Evolutionary conservation across 805 yeast genomes (phyloP).

Genomic region (Saccharomycopsis capsularis): DNA sequence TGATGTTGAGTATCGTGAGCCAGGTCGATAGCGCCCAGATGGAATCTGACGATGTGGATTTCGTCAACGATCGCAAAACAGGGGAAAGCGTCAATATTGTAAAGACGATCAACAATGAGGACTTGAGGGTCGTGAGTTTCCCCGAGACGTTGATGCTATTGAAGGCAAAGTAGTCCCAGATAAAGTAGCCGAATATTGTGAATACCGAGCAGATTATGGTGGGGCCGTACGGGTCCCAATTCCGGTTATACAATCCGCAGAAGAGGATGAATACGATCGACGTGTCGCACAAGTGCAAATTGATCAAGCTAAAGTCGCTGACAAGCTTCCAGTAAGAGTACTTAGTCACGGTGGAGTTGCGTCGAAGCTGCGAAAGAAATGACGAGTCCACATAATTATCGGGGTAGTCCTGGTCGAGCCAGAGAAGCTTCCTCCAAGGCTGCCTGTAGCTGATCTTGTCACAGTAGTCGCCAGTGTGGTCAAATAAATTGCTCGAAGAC

Average conservation of each 20-base stretch:
- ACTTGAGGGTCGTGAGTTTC: slow-evolving; percentile 41
- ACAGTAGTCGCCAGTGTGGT: background rate
- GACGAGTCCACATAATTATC: slow-evolving; percentile 85
- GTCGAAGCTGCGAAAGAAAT: slow-evolving; percentile 70
- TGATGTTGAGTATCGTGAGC: slow-evolving; percentile 61
- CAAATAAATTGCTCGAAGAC: slow-evolving; percentile 13
- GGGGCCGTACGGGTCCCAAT: slow-evolving; percentile 46
- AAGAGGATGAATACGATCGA: slow-evolving; percentile 64
- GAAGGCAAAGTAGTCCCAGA: slow-evolving; percentile 23
- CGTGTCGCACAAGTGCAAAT: slow-evolving; percentile 58
- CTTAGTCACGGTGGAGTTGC: slow-evolving; percentile 67
- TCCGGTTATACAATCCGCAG: slow-evolving; percentile 43
- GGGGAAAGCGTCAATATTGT: slow-evolving; percentile 79
- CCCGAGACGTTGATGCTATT: background rate
- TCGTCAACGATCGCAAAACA: slow-evolving; percentile 78
- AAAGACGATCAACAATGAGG: slow-evolving; percentile 61
- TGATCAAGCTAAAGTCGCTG: slow-evolving; percentile 63
- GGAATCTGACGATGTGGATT: slow-evolving; percentile 86
- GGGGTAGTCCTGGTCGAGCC: slow-evolving; percentile 79
- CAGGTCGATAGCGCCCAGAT: slow-evolving; percentile 89
- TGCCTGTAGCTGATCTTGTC: slow-evolving; percentile 18
- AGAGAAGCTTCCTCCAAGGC: slow-evolving; percentile 80
- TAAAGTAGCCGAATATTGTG: slow-evolving; percentile 32
- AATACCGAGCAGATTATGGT: slow-evolving; percentile 30
- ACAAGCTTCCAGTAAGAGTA: slow-evolving; percentile 59